A percentile compares a stretch with the other conserved stretches of the same genome.
Evolutionary conservation across 305 asterid species (phyloP).

Genomic region (Andrographis paniculata): DNA sequence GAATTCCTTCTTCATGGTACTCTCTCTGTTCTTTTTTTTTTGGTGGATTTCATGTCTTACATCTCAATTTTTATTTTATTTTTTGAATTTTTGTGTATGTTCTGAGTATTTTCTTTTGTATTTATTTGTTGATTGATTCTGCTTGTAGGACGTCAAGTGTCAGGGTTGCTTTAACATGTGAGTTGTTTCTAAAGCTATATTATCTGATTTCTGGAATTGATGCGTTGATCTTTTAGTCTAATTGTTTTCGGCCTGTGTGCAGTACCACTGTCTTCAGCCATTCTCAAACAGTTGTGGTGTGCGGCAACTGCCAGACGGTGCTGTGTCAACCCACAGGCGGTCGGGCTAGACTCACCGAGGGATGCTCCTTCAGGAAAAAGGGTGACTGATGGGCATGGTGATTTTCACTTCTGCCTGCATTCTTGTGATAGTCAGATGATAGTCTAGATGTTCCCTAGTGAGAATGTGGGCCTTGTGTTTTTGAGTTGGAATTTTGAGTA

Average conservation of each 20-base stretch:
- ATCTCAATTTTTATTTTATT: not conserved
- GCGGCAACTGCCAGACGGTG: constrained; percentile 39
- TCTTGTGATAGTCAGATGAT: constrained; percentile 3
- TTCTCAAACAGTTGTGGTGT: constrained; percentile 29
- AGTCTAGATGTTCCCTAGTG: not conserved
- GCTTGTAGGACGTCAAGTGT: constrained; percentile 28
- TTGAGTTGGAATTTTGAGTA: constrained; percentile 1
- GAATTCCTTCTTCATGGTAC: constrained; percentile 55
- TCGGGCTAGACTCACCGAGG: constrained; percentile 34
- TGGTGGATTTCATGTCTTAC: no score
- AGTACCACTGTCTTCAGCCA: constrained; percentile 34
- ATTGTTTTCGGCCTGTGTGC: constrained; percentile 2
- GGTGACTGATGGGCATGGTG: constrained; percentile 19
- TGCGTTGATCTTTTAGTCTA: not conserved
- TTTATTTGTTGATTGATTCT: not conserved
- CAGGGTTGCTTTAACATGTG: constrained; percentile 38
- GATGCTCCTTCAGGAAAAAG: constrained; percentile 35
- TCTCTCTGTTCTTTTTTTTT: no score
- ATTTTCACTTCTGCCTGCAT: not conserved
- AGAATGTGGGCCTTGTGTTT: constrained; percentile 1
- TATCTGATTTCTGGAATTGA: not conserved
- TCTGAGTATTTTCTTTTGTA: not conserved
- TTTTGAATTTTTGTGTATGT: not conserved
- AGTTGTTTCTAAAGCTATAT: constrained; percentile 1
- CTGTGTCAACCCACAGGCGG: constrained; percentile 38